Conservation (phyloP, 805 yeast genomes). For the Wickerhamomyces queroliae region DNA sequence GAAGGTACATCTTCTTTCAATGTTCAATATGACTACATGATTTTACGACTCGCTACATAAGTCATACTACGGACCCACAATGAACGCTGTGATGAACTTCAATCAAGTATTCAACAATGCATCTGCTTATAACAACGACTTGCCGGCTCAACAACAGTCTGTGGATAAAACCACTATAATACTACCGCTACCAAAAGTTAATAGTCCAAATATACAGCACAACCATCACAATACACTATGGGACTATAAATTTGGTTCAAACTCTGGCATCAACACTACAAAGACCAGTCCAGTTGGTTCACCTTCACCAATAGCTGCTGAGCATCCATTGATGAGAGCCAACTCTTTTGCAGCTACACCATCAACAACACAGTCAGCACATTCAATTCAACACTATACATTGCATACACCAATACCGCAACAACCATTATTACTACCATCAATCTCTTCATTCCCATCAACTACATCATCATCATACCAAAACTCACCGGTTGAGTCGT, state of each 20-base stretch:
- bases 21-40: too few relatives aligned
- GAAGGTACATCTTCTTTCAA: too few relatives aligned
- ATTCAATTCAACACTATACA: neutral
- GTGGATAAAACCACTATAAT: neutral
- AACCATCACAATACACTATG: neutral
- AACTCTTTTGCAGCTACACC: slow-evolving; percentile 2
- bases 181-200: neutral
- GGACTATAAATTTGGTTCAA: neutral
- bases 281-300: neutral
- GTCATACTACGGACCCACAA: too few relatives aligned
- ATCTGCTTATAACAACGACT: neutral
- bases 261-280: neutral
- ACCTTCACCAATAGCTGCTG: neutral
- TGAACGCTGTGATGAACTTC: neutral
- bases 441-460: slow-evolving; percentile 3
- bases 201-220: neutral
- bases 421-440: neutral
- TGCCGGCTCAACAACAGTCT: neutral
- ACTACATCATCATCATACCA: slow-evolving; percentile 14
- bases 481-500: slow-evolving; percentile 1
- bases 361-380: slow-evolving; percentile 1
- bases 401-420: slow-evolving; percentile 1
- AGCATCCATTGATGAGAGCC: neutral
- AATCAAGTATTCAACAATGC: neutral
- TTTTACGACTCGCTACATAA: too few relatives aligned